phyloP scores from a whole-genome alignment of 768 basidiomycete species.

The Hortiboletus campestris region DNA sequence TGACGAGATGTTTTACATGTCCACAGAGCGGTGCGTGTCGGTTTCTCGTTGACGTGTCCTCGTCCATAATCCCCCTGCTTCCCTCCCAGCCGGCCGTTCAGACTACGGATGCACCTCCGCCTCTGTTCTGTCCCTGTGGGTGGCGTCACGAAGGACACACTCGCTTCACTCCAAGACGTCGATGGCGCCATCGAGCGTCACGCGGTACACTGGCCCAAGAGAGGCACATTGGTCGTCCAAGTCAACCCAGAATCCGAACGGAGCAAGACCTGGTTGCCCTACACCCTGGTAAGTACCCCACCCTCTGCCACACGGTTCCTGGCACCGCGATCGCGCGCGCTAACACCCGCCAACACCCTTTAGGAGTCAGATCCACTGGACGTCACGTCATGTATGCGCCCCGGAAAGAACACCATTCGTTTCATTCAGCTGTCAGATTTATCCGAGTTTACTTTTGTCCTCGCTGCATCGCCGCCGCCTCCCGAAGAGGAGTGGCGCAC shows the following conservation, averaged over 20 bases:
- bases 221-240: conserved; percentile 44
- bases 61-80: not conserved
- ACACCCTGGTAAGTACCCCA: conserved; percentile 36
- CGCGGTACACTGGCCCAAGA: conserved; percentile 40
- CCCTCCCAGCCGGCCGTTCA: not conserved
- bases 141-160: not conserved
- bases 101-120: conserved; percentile 19
- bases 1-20: conserved; percentile 21
- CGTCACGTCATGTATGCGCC: conserved; percentile 39
- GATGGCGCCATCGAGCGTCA: conserved; percentile 11
- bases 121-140: conserved; percentile 22
- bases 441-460: conserved; percentile 42
- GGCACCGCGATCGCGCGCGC: not conserved
- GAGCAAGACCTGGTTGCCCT: conserved; percentile 43
- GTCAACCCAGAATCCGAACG: conserved; percentile 39
- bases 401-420: conserved; percentile 47
- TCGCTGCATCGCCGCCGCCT: conserved; percentile 36
- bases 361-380: conserved; percentile 37
- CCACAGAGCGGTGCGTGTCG: conserved; percentile 15
- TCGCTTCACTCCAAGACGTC: conserved; percentile 1
- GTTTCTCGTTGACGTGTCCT: not conserved
- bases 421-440: conserved; percentile 49
- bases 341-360: not conserved
- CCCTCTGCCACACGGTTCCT: not conserved
- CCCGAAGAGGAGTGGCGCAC: conserved; percentile 22